phyloP scores from a whole-genome alignment of 768 basidiomycete genomes.

The Cystobasidium onofrii region DNA sequence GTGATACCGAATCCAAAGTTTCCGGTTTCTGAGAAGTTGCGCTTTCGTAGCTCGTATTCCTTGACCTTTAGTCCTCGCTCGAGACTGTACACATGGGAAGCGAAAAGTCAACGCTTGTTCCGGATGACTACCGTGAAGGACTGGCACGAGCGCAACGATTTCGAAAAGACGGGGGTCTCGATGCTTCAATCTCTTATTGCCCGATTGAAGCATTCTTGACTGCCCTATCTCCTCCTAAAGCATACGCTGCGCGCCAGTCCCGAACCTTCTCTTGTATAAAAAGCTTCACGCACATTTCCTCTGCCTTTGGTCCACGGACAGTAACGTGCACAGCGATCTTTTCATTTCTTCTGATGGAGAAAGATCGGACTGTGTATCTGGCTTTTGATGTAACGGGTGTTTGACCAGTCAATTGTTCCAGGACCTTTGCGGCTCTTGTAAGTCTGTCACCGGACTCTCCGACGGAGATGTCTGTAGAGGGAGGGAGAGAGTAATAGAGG shows the following conservation, averaged over 20 bases:
- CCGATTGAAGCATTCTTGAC: background rate
- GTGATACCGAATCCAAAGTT: constrained; percentile 96
- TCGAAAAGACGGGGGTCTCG: no score
- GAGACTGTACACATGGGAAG: constrained; percentile 48
- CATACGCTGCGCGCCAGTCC: background rate
- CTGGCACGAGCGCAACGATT: no score
- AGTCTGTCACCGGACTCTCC: constrained; percentile 99
- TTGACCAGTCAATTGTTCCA: constrained; percentile 98
- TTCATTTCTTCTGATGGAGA: constrained; percentile 99
- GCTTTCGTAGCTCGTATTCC: constrained; percentile 95
- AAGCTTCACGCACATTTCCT: constrained; percentile 60
- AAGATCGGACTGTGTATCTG: constrained; percentile 96
- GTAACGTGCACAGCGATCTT: constrained; percentile 87
- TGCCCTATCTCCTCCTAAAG: background rate
- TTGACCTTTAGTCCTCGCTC: constrained; percentile 99
- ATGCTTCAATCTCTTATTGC: no score
- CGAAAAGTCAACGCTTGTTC: background rate
- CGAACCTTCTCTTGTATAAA: background rate
- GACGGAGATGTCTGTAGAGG: constrained; percentile 92
- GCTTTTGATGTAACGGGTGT: constrained; percentile 99
- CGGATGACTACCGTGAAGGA: background rate
- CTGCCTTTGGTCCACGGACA: constrained; percentile 97
- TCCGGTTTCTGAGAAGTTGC: constrained; percentile 96
- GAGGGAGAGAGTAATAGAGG: background rate
- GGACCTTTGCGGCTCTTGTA: constrained; percentile 96